phyloP scores from a whole-genome alignment of 495 filamentous ascomycete genomes.

The Aspergillus affinis region DNA sequence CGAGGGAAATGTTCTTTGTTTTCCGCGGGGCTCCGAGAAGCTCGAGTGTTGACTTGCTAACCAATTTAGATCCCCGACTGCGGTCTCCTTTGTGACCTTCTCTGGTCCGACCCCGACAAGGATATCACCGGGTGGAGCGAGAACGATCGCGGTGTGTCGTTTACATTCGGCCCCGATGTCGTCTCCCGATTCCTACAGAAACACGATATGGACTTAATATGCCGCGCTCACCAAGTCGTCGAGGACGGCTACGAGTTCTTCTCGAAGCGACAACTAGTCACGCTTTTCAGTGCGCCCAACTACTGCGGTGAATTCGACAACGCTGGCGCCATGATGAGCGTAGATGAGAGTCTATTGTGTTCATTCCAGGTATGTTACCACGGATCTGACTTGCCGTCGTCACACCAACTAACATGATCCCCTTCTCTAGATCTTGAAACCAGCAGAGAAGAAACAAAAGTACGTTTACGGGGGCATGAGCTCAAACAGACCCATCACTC shows the following conservation, averaged over 20 bases:
- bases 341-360: conserved; percentile 98
- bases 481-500: conserved; percentile 81
- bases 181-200: conserved; percentile 98
- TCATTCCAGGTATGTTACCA: conserved; percentile 82
- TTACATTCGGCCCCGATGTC: conserved; percentile 99
- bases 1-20: neutral
- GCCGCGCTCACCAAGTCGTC: conserved; percentile 97
- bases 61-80: conserved; percentile 89
- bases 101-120: conserved; percentile 99
- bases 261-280: conserved; percentile 96
- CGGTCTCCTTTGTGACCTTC: conserved; percentile 91
- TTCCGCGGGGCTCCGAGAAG: conserved; percentile 38
- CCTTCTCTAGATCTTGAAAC: conserved; percentile 83
- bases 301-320: conserved; percentile 99
- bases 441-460: conserved; percentile 99
- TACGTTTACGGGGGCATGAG: conserved; percentile 92
- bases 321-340: conserved; percentile 99
- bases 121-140: conserved; percentile 99
- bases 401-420: conserved; percentile 1
- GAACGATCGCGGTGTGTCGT: conserved; percentile 97
- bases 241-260: conserved; percentile 99
- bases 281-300: conserved; percentile 96
- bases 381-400: conserved; percentile 9
- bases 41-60: conserved; percentile 52
- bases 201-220: conserved; percentile 99